Percentiles rank a stretch among this genome's conserved stretches.
phyloP scores from a whole-genome alignment of 2,329 filamentous ascomycete genomes.

The Aspergillus pseudoterreus region DNA sequence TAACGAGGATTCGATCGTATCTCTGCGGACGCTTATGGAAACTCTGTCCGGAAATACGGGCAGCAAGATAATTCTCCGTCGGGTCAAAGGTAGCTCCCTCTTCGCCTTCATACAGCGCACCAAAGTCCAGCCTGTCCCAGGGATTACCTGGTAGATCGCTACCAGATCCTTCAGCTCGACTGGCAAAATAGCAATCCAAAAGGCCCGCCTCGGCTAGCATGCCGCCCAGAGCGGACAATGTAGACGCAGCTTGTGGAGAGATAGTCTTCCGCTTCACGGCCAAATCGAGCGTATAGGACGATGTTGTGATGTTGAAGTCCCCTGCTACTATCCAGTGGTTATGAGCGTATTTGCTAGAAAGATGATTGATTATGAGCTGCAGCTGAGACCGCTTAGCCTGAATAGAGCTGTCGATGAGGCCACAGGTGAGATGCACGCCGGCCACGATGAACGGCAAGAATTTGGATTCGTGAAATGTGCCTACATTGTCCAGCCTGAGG shows the following conservation, averaged over 20 bases:
- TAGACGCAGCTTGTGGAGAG: not conserved
- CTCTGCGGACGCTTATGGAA: conserved; percentile 5
- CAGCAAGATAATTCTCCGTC: conserved; percentile 3
- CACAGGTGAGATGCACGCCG: conserved; percentile 6
- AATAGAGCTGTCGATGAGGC: conserved; percentile 6
- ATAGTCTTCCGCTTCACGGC: conserved; percentile 7
- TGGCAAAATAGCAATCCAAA: conserved; percentile 3
- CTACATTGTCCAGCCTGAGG: not conserved
- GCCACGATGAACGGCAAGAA: conserved; percentile 1
- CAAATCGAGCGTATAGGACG: conserved; percentile 5
- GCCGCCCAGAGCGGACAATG: conserved; percentile 1
- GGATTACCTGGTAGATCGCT: not conserved
- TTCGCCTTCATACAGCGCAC: conserved; percentile 4
- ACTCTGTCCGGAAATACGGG: conserved; percentile 4
- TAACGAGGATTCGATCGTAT: conserved; percentile 3
- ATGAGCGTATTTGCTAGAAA: not conserved
- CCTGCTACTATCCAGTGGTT: conserved; percentile 6
- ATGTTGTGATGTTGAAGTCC: conserved; percentile 8
- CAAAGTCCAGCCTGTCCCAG: not conserved
- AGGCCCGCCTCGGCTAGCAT: conserved; percentile 1
- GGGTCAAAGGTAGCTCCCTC: conserved; percentile 7
- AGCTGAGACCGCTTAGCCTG: conserved; percentile 5
- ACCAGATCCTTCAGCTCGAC: not conserved
- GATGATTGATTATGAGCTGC: not conserved
- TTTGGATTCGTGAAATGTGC: not conserved